Evolutionary conservation across 257 asterid species (phyloP).

Genomic region (Nicotiana paniculata): DNA sequence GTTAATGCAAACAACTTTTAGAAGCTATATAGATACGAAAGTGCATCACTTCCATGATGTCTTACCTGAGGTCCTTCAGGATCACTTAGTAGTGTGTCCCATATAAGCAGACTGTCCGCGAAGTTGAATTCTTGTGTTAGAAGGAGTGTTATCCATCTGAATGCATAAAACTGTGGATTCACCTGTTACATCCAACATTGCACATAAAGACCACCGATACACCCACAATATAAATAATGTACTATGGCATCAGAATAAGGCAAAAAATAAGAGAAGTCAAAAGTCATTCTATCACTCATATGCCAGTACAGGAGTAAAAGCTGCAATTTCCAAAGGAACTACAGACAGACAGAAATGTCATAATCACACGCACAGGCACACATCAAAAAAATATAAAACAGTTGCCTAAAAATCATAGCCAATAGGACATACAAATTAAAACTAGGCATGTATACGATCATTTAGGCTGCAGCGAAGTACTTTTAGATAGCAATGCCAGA

Average conservation of each 20-base stretch:
- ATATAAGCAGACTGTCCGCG: conserved; percentile 66
- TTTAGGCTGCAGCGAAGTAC: not conserved
- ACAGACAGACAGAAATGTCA: not conserved
- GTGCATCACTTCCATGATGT: not conserved
- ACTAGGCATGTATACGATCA: not conserved
- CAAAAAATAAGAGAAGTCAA: not conserved
- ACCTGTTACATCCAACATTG: conserved; percentile 53
- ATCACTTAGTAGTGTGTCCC: conserved; percentile 95
- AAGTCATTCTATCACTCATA: not conserved
- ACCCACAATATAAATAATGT: not conserved
- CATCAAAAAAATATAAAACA: not conserved
- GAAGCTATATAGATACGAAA: not conserved
- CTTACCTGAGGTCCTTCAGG: conserved; percentile 97
- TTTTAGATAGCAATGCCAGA: not conserved
- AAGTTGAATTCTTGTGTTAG: conserved; percentile 92
- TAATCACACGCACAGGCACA: not conserved
- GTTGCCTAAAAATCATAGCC: not conserved
- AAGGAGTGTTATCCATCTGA: conserved; percentile 97
- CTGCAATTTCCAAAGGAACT: not conserved
- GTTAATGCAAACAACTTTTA: not conserved
- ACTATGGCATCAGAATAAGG: not conserved
- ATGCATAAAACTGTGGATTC: conserved; percentile 96
- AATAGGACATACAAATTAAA: not conserved
- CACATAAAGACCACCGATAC: not conserved
- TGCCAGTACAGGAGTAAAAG: not conserved